Conservation (phyloP, 768 basidiomycete genomes). For the Terana coerulea region DNA sequence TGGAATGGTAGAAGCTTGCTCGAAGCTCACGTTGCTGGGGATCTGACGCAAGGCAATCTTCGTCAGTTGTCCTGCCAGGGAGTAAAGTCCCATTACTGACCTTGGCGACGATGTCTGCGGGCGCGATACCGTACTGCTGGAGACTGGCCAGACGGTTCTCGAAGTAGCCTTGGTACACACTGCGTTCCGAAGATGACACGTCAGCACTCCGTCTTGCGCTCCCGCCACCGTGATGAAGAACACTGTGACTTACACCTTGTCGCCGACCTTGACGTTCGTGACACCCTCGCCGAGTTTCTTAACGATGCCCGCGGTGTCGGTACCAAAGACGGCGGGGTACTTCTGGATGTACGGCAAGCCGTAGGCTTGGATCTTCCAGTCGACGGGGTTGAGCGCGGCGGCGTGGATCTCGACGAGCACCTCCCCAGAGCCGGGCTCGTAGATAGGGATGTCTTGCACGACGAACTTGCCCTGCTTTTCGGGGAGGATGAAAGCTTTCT, state of each 20-base stretch:
- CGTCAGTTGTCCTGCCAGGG: background rate
- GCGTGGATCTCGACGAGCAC: conserved; percentile 26
- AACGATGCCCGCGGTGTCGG: conserved; percentile 27
- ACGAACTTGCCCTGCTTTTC: conserved; percentile 11
- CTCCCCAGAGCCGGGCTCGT: conserved; percentile 21
- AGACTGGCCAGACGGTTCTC: conserved; percentile 13
- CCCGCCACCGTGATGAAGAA: no score
- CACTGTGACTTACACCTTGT: conserved; percentile 40
- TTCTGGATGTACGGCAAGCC: conserved; percentile 16
- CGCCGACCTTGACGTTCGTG: conserved; percentile 29
- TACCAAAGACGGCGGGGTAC: conserved; percentile 22
- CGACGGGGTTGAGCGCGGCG: conserved; percentile 31
- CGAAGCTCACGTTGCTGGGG: conserved; percentile 25
- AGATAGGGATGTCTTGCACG: conserved; percentile 10
- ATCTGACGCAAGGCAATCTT: conserved; percentile 10
- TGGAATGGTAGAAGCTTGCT: conserved; percentile 28
- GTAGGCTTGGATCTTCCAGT: conserved; percentile 29
- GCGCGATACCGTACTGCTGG: conserved; percentile 25
- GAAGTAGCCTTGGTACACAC: conserved; percentile 20
- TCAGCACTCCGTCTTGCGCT: no score
- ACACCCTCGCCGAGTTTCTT: conserved; percentile 27
- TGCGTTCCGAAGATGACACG: conserved; percentile 1
- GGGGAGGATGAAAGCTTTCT: no score
- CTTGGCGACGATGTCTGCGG: conserved; percentile 24
- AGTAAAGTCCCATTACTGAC: conserved; percentile 21